Base-by-base conservation (phyloP, 129 eudicot species). In the Pittosporum tobira region DNA sequence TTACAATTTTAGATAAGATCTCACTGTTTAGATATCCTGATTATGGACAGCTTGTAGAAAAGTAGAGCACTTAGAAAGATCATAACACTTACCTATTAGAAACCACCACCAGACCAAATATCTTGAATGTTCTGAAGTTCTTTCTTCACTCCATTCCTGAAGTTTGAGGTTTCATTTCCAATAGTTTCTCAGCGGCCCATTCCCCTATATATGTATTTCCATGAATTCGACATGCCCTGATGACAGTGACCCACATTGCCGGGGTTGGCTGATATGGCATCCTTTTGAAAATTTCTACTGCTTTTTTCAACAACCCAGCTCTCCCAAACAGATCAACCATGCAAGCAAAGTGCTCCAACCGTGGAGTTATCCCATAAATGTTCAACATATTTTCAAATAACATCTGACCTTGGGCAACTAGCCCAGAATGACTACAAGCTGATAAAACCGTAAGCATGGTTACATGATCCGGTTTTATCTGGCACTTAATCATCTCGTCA, bases 371-470 rank as follows among this genome's bases (percentile, higher is more conserved):
- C 40, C 67, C 63, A 61, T 79, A 79, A 34, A 65, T 66, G 14
- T 34, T 66, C 23, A 14, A 60, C 86, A 79, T 83, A 15, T 67
- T 56, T 11, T 79, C 67, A 59, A 79, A 79, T 27, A 83, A 24
- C 21, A 65, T 44, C 71, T 73, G 83, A 59, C 83, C 87, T 66
- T 73, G 81, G 59, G 65, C 74, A 31, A 83, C 79, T 19, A 83
- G 75, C 46, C 78, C 83, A 0, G 81, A 83, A 67, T 83, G 87
- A 70, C 87, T 79, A 70, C 93, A 83, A 46, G 93, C 83, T 42
- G 87, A 79, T 19, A 79, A 59, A 51, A 83, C 63, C 2, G 83
- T 83, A 49, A 83, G 62, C 81, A 79, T 57, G 21, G 78, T 75
- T 26, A 83, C 67, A 40, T 79, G 83, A 23, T 83, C 91, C 0